Conservation (phyloP, 2,329 filamentous ascomycete genomes). For the Sporothrix euskadiensis region DNA sequence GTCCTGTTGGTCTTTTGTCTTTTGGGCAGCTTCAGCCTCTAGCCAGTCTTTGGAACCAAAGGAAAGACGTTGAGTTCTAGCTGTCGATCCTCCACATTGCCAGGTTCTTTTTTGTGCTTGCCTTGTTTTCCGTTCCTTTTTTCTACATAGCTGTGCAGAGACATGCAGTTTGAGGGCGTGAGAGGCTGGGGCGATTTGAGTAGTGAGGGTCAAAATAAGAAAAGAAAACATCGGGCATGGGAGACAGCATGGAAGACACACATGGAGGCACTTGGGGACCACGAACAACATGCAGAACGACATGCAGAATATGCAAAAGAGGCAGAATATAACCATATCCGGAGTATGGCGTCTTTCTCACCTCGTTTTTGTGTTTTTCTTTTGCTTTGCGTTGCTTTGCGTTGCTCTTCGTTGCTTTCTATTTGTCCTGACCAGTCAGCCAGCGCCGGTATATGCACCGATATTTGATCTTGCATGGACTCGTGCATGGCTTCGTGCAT, state of each 20-base stretch:
- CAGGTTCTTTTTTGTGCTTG: neutral
- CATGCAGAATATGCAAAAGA: neutral
- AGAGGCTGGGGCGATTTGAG: neutral
- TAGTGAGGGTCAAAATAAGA: neutral
- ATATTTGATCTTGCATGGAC: constrained; percentile 10
- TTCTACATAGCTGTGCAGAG: neutral
- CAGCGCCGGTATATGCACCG: neutral
- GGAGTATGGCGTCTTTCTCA: constrained; percentile 1
- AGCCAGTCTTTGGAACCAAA: neutral
- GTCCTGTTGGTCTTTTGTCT: neutral
- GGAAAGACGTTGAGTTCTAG: neutral
- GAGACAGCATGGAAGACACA: neutral
- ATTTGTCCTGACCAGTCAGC: neutral
- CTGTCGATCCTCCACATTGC: neutral
- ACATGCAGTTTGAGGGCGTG: neutral
- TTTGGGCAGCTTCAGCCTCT: neutral
- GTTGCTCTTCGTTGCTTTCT: too few relatives aligned
- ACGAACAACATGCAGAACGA: neutral
- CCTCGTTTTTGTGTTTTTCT: neutral
- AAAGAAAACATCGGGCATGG: neutral
- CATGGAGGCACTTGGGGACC: neutral
- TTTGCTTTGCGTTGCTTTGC: neutral
- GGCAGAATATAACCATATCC: neutral
- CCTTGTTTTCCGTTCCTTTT: neutral
- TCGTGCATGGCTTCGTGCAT: constrained; percentile 9